Base-by-base conservation (phyloP, 257 asterid species). In the Jacaranda copaia region DNA sequence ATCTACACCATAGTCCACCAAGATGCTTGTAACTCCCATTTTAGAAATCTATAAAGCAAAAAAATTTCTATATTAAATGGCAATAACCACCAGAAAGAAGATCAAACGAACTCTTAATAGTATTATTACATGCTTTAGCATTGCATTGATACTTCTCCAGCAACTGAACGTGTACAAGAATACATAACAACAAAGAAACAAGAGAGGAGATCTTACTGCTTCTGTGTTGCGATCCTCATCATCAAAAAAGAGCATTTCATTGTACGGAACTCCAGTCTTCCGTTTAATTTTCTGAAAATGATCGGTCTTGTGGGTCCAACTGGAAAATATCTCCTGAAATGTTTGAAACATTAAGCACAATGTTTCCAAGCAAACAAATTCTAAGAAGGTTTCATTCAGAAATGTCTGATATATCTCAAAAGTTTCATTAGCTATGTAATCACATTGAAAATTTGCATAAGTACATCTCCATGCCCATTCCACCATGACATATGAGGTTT, bases 281-380 rank as follows among this genome's bases (percentile, higher is more conserved):
- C 73, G 79, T 39, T 80, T 82, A 77, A 94, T 88, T 81, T 80
- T 90, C 83, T 88, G 96, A 48, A 94, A 94, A 84, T 94, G 98
- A 16, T 90, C 97, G 0, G 96, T 93, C 86, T 93, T 93, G 83
- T 93, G 96, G 42, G 93, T 89, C 96, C 96, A 89, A 68, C 97
- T 92, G 70, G 96, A 89, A 78, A 88, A 92, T 73, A 93, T 90
- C 84, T 94, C 97, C 98, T 94, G 92, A 72, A 81, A 74, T 68
- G 58, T 52, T 68, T 49, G 18, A 77, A 76, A 75, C 53, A 32
- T 10, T 56, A 67, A 80, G 80, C 75, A 66, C 42, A 61, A 45
- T 60, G 48, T 42, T 58, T 69, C 60, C 57, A 40, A 8, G 10
- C 73, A 62, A 55, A 46, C 64, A 72, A 42, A 58, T 7, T 62